Evolutionary conservation across 805 yeast genomes (phyloP).

Genomic region (Wickerhamomyces bisporus): DNA sequence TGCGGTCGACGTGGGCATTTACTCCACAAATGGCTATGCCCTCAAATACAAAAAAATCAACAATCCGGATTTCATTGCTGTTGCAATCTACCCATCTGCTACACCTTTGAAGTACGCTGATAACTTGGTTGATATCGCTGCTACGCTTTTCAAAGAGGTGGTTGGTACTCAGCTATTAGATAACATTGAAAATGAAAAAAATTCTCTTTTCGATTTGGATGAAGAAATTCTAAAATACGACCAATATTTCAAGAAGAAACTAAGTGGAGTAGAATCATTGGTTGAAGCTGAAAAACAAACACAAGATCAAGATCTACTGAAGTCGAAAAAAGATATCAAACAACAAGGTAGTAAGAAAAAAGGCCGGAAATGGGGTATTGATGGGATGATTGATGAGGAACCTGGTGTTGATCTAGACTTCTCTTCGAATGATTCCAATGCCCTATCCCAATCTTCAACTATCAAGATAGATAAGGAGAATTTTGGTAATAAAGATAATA

Average conservation of each 20-base stretch:
- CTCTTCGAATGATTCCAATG: slow-evolving; percentile 31
- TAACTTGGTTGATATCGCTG: slow-evolving; percentile 26
- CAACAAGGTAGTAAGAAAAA: slow-evolving; percentile 33
- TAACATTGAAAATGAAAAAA: slow-evolving; percentile 25
- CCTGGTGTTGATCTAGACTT: slow-evolving; percentile 48
- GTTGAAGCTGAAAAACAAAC: slow-evolving; percentile 3
- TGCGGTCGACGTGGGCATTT: slow-evolving; percentile 20
- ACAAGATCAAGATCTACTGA: slow-evolving; percentile 6
- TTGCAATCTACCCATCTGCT: slow-evolving; percentile 36
- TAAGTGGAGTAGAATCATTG: slow-evolving; percentile 22
- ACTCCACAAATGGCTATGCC: slow-evolving; percentile 35
- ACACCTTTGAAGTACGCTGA: slow-evolving; percentile 31
- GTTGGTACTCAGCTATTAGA: slow-evolving; percentile 23
- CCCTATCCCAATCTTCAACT: slow-evolving; percentile 10
- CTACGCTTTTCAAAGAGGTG: slow-evolving; percentile 27
- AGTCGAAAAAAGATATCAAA: slow-evolving; percentile 12
- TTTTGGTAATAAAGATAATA: slow-evolving; percentile 35
- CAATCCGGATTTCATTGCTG: slow-evolving; percentile 39
- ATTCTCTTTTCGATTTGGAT: slow-evolving; percentile 25
- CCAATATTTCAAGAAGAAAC: slow-evolving; percentile 32
- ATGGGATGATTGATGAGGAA: slow-evolving; percentile 48
- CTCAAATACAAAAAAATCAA: slow-evolving; percentile 39
- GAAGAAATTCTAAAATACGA: slow-evolving; percentile 34
- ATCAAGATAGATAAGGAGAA: slow-evolving; percentile 26
- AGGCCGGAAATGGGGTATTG: slow-evolving; percentile 61